These are phyloP conservation scores for Monascus ruber DNA, from an alignment of 2,329 filamentous ascomycete genomes.

Conservation along the genomic window DNA sequence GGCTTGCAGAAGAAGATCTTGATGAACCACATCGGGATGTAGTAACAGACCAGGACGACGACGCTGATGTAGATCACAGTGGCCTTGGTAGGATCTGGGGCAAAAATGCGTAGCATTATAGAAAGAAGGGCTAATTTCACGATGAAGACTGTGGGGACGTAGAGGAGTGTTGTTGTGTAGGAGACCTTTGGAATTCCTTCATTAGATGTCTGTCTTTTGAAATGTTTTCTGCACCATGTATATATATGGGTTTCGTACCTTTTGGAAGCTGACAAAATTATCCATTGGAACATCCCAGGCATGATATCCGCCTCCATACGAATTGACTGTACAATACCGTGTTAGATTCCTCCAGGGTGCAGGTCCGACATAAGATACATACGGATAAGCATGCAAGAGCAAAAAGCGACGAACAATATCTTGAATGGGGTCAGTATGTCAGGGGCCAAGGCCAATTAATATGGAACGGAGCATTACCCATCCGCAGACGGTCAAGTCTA, in stretches of 20 bases:
- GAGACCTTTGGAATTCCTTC: constrained; percentile 11
- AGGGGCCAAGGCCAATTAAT: neutral
- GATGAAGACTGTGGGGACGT: constrained; percentile 30
- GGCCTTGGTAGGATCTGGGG: constrained; percentile 21
- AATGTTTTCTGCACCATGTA: neutral
- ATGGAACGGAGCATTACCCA: constrained; percentile 9
- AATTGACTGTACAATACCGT: constrained; percentile 11
- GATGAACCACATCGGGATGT: constrained; percentile 22
- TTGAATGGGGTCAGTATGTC: constrained; percentile 1
- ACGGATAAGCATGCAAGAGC: constrained; percentile 17
- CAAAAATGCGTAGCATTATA: constrained; percentile 28
- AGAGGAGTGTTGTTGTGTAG: constrained; percentile 28
- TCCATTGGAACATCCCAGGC: constrained; percentile 12
- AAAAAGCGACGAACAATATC: constrained; percentile 24
- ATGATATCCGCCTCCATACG: constrained; percentile 27
- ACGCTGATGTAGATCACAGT: constrained; percentile 26
- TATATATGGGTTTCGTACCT: constrained; percentile 7
- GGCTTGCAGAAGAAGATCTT: constrained; percentile 30
- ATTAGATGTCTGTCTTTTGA: neutral
- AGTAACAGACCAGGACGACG: constrained; percentile 23
- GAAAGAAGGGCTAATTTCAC: constrained; percentile 27
- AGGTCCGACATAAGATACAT: constrained; percentile 1
- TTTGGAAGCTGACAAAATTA: constrained; percentile 14
- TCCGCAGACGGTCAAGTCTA: constrained; percentile 5
- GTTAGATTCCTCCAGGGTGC: neutral